phyloP scores from a whole-genome alignment of 1,139 yeast species.

The Hyphopichia wangnamkhiaoensis region DNA sequence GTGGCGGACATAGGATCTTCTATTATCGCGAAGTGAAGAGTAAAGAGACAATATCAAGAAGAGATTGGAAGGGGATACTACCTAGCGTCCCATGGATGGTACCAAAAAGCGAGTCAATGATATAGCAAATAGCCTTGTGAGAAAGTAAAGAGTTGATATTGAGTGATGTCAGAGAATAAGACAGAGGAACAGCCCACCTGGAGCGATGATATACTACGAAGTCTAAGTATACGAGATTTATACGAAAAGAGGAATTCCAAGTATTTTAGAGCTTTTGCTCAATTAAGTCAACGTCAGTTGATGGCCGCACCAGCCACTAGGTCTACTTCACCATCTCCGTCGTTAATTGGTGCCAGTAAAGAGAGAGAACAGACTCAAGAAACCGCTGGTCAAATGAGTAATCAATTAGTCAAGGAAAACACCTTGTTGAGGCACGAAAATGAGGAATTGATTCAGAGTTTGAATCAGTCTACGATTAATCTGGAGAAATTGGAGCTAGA shows the following conservation, averaged over 20 bases:
- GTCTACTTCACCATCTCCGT: constrained; percentile 15
- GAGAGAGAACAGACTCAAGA: constrained; percentile 12
- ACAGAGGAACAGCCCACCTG: constrained; percentile 10
- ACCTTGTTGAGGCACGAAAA: constrained; percentile 11
- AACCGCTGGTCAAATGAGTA: constrained; percentile 4
- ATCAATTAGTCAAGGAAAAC: background rate
- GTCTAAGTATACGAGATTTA: constrained; percentile 31
- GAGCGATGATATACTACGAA: constrained; percentile 25
- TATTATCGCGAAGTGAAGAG: too few species aligned
- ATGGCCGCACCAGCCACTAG: constrained; percentile 7
- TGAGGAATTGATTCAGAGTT: constrained; percentile 19
- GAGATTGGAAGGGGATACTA: too few species aligned
- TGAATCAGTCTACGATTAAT: constrained; percentile 26
- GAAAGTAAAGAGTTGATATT: too few species aligned
- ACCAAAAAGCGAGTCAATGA: too few species aligned
- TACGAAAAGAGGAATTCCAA: constrained; percentile 33
- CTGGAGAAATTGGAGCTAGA: constrained; percentile 22
- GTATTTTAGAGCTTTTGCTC: constrained; percentile 36
- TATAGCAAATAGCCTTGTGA: too few species aligned
- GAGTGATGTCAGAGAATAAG: background rate
- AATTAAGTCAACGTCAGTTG: constrained; percentile 19
- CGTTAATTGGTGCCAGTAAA: constrained; percentile 9
- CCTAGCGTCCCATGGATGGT: too few species aligned
- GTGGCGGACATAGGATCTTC: too few species aligned
- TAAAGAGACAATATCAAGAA: too few species aligned